These are phyloP conservation scores for Myxozyma vanderwaltii DNA, from an alignment of 805 yeast species.

Conservation along the genomic window DNA sequence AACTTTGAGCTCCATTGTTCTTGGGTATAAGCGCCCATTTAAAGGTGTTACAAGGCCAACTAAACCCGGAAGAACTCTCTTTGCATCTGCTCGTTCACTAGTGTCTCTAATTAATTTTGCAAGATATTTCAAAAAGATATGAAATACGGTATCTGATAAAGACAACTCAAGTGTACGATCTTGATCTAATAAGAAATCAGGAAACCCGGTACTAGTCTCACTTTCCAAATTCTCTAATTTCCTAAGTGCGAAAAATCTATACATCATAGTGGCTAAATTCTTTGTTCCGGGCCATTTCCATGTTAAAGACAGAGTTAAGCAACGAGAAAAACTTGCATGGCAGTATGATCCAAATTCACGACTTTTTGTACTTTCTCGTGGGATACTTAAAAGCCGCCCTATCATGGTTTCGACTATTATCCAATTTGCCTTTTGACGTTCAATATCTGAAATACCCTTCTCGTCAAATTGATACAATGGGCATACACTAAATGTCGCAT, in stretches of 20 bases:
- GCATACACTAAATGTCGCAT: slow-evolving; percentile 27
- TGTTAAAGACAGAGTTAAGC: slow-evolving; percentile 24
- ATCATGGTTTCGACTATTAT: slow-evolving; percentile 19
- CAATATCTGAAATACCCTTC: slow-evolving; percentile 11
- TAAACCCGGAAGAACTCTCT: slow-evolving; percentile 27
- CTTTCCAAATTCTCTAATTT: slow-evolving; percentile 32
- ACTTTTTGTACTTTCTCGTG: background rate
- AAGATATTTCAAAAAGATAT: slow-evolving; percentile 34
- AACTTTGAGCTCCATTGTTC: slow-evolving; percentile 27
- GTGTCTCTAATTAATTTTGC: slow-evolving; percentile 26
- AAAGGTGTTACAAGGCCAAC: slow-evolving; percentile 37
- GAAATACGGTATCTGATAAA: slow-evolving; percentile 35
- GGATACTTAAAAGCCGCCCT: slow-evolving; percentile 8
- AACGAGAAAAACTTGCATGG: slow-evolving; percentile 32
- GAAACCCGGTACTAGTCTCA: slow-evolving; percentile 28
- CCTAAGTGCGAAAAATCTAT: slow-evolving; percentile 32
- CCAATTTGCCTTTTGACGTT: slow-evolving; percentile 17
- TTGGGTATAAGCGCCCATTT: slow-evolving; percentile 34
- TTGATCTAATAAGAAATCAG: slow-evolving; percentile 33
- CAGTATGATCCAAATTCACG: slow-evolving; percentile 23
- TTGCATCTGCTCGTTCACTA: slow-evolving; percentile 5
- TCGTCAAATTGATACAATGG: slow-evolving; percentile 32
- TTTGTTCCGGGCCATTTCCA: slow-evolving; percentile 37
- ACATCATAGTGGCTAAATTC: slow-evolving; percentile 29
- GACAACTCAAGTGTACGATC: slow-evolving; percentile 24